Conservation (phyloP, 176 grass and related monocot genomes). For the Chloris gayana region DNA sequence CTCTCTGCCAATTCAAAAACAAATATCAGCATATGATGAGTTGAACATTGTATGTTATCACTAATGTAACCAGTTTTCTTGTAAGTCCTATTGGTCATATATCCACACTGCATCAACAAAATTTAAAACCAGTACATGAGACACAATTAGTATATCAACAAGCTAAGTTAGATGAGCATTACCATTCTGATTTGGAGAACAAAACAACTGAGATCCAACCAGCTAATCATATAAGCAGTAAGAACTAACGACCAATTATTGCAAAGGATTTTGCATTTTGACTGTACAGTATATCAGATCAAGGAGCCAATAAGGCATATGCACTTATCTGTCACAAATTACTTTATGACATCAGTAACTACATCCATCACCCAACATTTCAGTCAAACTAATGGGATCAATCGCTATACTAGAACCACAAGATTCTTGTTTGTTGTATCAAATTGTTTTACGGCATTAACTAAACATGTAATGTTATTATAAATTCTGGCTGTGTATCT, state of each 20-base stretch:
- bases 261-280: background rate
- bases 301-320: background rate
- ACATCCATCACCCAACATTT: background rate
- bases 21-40: background rate
- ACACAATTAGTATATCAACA: background rate
- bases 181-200: background rate
- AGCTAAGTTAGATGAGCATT: background rate
- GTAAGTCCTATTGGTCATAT: background rate
- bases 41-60: background rate
- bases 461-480: background rate
- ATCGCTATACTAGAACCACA: background rate
- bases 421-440: no score
- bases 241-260: background rate
- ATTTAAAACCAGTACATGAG: background rate
- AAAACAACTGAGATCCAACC: background rate
- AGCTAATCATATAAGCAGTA: background rate
- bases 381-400: background rate
- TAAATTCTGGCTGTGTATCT: background rate
- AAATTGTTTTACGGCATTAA: background rate
- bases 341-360: conserved; percentile 5
- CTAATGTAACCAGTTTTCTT: background rate
- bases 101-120: background rate
- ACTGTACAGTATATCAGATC: background rate
- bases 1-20: conserved; percentile 63
- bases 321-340: background rate